phyloP scores from a whole-genome alignment of 2,329 filamentous ascomycete genomes.

The Aaosphaeria pasadenensis region DNA sequence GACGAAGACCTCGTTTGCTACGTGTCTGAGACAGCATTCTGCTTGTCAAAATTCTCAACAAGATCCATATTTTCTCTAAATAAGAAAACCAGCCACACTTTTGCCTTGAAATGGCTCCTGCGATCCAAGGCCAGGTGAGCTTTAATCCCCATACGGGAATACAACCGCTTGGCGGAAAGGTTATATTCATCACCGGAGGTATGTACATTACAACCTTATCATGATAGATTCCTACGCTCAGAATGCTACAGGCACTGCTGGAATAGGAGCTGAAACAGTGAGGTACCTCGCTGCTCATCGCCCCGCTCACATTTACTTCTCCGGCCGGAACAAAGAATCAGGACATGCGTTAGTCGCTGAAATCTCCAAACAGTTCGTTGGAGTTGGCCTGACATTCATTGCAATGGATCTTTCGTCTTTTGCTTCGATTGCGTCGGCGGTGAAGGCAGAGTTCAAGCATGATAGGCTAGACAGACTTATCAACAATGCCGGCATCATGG shows the following conservation, averaged over 20 bases:
- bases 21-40: too few relatives aligned
- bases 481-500: constrained; percentile 43
- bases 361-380: constrained; percentile 23
- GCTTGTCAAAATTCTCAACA: too few relatives aligned
- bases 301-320: constrained; percentile 43
- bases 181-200: constrained; percentile 13
- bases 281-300: constrained; percentile 40
- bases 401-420: constrained; percentile 36
- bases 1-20: too few relatives aligned
- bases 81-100: too few relatives aligned
- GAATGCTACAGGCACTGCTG: constrained; percentile 36
- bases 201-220: neutral
- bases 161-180: constrained; percentile 4
- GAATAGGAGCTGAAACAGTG: constrained; percentile 42
- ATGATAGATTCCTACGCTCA: neutral
- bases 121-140: neutral
- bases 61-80: too few relatives aligned
- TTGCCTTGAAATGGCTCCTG: neutral
- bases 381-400: constrained; percentile 28
- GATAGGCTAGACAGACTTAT: constrained; percentile 41
- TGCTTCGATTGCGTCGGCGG: constrained; percentile 26
- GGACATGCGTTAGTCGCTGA: constrained; percentile 32
- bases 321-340: constrained; percentile 36
- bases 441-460: constrained; percentile 19
- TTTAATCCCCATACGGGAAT: constrained; percentile 5